Evolutionary conservation across 2,329 filamentous ascomycete genomes (phyloP).

Genomic region (Aspergillus chevalieri): DNA sequence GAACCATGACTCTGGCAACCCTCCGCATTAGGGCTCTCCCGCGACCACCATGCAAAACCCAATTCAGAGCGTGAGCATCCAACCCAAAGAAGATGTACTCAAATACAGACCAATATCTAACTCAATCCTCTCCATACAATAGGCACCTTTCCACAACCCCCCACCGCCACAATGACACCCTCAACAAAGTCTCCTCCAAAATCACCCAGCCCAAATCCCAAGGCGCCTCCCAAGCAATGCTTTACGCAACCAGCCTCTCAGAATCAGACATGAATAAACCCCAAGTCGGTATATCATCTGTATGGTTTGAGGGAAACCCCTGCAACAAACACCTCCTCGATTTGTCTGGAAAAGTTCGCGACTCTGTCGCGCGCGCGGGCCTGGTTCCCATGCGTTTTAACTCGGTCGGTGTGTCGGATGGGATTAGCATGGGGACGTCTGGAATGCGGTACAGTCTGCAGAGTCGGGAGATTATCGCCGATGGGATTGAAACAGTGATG

Average conservation of each 20-base stretch:
- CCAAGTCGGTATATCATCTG: conserved; percentile 90
- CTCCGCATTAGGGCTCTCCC: no score
- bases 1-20: no score
- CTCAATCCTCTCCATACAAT: no score
- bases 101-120: no score
- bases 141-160: no score
- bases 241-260: conserved; percentile 81
- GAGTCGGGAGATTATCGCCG: conserved; percentile 88
- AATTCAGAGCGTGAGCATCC: no score
- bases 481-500: conserved; percentile 97
- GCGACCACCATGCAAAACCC: no score
- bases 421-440: conserved; percentile 91
- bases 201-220: conserved; percentile 96
- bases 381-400: conserved; percentile 93
- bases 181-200: conserved; percentile 72
- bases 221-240: conserved; percentile 93
- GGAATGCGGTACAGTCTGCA: conserved; percentile 93
- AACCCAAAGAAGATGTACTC: no score
- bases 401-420: conserved; percentile 91
- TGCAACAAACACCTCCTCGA: conserved; percentile 97
- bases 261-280: conserved; percentile 85
- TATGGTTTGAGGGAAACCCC: conserved; percentile 96
- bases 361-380: conserved; percentile 63
- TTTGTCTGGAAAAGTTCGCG: conserved; percentile 66
- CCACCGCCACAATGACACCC: neutral